phyloP scores from a whole-genome alignment of 208 protist genomes.

The Leishmania guyanensis region DNA sequence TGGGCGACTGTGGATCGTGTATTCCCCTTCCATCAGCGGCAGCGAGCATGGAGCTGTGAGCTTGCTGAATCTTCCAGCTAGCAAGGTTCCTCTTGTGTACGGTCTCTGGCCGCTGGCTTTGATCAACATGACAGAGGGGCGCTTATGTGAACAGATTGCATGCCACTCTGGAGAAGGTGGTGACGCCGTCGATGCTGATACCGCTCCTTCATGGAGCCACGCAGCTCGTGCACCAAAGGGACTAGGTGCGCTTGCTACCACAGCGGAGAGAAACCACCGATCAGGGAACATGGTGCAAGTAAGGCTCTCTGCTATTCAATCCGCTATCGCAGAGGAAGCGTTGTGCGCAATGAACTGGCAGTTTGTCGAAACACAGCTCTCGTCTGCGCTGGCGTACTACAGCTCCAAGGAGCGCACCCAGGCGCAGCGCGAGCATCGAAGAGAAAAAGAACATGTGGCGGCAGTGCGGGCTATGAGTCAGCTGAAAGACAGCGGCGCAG shows the following conservation, averaged over 20 bases:
- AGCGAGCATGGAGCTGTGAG: conserved; percentile 46
- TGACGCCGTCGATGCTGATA: not conserved
- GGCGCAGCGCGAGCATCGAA: conserved; percentile 31
- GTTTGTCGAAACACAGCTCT: conserved; percentile 68
- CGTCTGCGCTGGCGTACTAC: conserved; percentile 59
- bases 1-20: conserved; percentile 77
- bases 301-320: conserved; percentile 24
- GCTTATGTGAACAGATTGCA: conserved; percentile 38
- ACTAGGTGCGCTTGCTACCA: conserved; percentile 9
- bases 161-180: not conserved
- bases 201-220: conserved; percentile 57
- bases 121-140: conserved; percentile 64
- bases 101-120: conserved; percentile 85
- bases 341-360: conserved; percentile 61
- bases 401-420: conserved; percentile 37
- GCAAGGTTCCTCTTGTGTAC: conserved; percentile 51
- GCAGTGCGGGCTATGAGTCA: conserved; percentile 45
- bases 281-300: not conserved
- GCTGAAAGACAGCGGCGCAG: conserved; percentile 57
- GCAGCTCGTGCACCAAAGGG: conserved; percentile 44
- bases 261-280: conserved; percentile 1
- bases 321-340: conserved; percentile 28
- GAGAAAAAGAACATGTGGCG: conserved; percentile 48
- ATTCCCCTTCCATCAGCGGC: conserved; percentile 18
- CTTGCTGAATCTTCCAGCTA: conserved; percentile 36